A percentile compares a stretch with the other conserved stretches of the same genome.
These are phyloP conservation scores for Ogataea hybrid DNA, from an alignment of 1,139 yeast species.

Conservation along the genomic window DNA sequence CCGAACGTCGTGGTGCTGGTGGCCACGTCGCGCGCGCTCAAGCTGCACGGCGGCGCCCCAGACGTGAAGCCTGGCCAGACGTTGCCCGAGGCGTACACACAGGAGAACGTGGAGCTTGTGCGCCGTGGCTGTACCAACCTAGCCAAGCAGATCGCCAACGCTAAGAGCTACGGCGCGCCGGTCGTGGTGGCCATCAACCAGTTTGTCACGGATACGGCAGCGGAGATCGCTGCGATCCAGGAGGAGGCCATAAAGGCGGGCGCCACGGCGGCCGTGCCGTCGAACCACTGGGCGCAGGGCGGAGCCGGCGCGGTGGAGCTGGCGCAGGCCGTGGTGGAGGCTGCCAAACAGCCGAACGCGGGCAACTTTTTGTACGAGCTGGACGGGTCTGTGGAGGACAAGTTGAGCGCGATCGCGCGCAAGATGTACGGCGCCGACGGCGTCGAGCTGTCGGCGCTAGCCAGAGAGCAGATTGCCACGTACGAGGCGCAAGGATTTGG, in stretches of 20 bases:
- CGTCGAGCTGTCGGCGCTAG: conserved; percentile 65
- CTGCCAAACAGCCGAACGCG: conserved; percentile 42
- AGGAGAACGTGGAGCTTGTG: conserved; percentile 66
- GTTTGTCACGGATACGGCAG: conserved; percentile 68
- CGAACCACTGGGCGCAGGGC: conserved; percentile 83
- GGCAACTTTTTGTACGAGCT: conserved; percentile 62
- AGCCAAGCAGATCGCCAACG: conserved; percentile 72
- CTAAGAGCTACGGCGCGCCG: conserved; percentile 68
- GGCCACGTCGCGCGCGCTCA: conserved; percentile 77
- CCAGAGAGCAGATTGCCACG: conserved; percentile 62
- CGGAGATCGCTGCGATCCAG: conserved; percentile 63
- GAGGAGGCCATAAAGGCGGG: conserved; percentile 68
- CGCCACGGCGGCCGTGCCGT: conserved; percentile 70
- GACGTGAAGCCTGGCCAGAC: conserved; percentile 81
- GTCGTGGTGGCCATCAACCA: conserved; percentile 80
- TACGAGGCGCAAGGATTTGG: conserved; percentile 72
- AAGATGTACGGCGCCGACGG: conserved; percentile 76
- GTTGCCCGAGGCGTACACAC: conserved; percentile 62
- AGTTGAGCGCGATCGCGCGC: conserved; percentile 60
- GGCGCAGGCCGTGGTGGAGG: conserved; percentile 67
- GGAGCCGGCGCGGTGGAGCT: conserved; percentile 70
- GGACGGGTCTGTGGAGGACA: conserved; percentile 60
- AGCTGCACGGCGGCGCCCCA: conserved; percentile 82
- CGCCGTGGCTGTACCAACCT: conserved; percentile 66
- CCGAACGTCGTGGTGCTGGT: conserved; percentile 78